Evolutionary conservation across 169 alveolate species (phyloP).

Genomic region (Plasmodium gaboni): DNA sequence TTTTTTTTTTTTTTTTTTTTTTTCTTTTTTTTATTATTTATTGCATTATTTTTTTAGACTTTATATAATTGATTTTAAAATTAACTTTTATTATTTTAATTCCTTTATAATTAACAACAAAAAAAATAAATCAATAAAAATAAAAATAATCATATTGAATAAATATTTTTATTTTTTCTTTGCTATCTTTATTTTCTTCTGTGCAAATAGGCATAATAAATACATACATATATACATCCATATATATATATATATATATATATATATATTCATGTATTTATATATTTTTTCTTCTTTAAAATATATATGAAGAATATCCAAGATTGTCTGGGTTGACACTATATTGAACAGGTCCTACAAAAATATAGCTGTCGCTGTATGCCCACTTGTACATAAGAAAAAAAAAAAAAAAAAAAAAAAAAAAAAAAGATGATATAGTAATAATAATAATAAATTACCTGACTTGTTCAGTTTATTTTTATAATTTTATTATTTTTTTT

Average conservation of each 20-base stretch:
- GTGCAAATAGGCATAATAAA: background rate
- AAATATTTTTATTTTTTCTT: background rate
- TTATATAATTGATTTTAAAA: too few species aligned
- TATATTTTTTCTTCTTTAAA: constrained; percentile 1
- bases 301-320: constrained; percentile 31
- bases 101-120: background rate
- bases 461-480: too few species aligned
- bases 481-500: background rate
- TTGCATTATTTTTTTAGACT: too few species aligned
- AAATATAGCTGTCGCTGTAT: constrained; percentile 57
- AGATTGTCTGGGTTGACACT: constrained; percentile 35
- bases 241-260: background rate
- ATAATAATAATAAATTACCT: background rate
- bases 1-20: too few species aligned
- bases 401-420: constrained; percentile 5
- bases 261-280: background rate
- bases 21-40: too few species aligned
- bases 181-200: background rate
- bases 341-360: constrained; percentile 57
- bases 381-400: constrained; percentile 46
- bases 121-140: constrained; percentile 8
- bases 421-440: background rate
- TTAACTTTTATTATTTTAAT: too few species aligned
- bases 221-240: background rate
- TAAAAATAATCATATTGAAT: background rate